A percentile compares a stretch with the other conserved stretches of the same genome.
phyloP scores from a whole-genome alignment of 2,329 filamentous ascomycete genomes.

The Phialophora tarda region DNA sequence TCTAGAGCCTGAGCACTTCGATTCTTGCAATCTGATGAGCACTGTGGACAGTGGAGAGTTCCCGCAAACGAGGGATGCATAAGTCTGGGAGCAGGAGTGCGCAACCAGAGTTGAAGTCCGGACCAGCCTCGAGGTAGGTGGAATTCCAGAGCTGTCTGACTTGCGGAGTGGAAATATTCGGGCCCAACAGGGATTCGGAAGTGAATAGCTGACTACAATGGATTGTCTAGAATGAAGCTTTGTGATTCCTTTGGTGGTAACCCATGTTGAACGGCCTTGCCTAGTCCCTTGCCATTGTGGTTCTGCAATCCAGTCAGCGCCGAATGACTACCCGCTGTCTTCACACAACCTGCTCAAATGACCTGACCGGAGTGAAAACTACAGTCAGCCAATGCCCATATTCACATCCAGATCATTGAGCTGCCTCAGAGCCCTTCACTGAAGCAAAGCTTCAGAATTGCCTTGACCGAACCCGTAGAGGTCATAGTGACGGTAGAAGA shows the following conservation, averaged over 20 bases:
- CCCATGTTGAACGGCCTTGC: background rate
- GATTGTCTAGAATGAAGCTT: background rate
- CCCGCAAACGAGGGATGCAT: too few species aligned
- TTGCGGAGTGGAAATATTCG: too few species aligned
- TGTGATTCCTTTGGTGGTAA: background rate
- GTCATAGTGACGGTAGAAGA: too few species aligned
- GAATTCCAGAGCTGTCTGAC: too few species aligned
- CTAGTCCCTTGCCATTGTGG: background rate
- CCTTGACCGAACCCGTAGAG: background rate
- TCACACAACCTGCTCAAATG: background rate
- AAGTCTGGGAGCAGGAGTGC: too few species aligned
- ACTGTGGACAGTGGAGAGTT: too few species aligned
- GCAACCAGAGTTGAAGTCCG: too few species aligned
- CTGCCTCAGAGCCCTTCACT: background rate
- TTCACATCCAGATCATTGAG: background rate
- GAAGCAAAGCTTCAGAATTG: background rate
- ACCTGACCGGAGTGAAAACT: background rate
- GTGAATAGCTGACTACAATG: too few species aligned
- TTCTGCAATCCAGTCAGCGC: background rate
- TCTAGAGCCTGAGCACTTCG: too few species aligned
- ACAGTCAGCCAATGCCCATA: background rate
- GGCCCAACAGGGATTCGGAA: too few species aligned
- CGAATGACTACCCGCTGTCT: background rate
- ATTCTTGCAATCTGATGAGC: too few species aligned
- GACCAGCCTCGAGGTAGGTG: too few species aligned